A percentile compares a stretch with the other conserved stretches of the same genome.
Evolutionary conservation across 2,329 filamentous ascomycete genomes (phyloP).

Genomic region (Fusarium euwallaceae): DNA sequence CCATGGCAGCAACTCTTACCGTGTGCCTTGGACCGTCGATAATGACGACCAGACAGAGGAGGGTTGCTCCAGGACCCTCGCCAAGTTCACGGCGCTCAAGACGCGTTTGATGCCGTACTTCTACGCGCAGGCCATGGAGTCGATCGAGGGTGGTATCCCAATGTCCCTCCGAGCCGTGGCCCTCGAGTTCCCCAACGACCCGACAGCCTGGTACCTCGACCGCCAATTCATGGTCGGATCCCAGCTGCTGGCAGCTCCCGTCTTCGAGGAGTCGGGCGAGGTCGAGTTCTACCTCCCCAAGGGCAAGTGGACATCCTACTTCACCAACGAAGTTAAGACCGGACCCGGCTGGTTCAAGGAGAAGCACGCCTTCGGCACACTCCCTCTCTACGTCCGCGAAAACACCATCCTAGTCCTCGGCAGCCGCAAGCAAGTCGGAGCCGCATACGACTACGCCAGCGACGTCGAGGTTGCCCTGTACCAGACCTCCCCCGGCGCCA

Average conservation of each 20-base stretch:
- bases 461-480: constrained; percentile 64
- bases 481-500: constrained; percentile 56
- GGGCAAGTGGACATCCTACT: constrained; percentile 62
- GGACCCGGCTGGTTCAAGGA: constrained; percentile 71
- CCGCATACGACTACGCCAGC: constrained; percentile 62
- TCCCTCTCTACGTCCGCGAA: constrained; percentile 71
- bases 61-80: constrained; percentile 64
- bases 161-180: constrained; percentile 74
- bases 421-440: constrained; percentile 53
- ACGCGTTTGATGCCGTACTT: constrained; percentile 66
- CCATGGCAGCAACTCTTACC: constrained; percentile 78
- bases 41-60: constrained; percentile 69
- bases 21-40: constrained; percentile 82
- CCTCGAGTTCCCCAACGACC: constrained; percentile 78
- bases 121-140: constrained; percentile 58
- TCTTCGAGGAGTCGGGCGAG: constrained; percentile 72
- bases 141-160: constrained; percentile 66
- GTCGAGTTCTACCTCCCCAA: constrained; percentile 75
- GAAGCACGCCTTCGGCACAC: constrained; percentile 68
- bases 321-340: constrained; percentile 63
- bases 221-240: constrained; percentile 81
- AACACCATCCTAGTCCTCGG: constrained; percentile 64
- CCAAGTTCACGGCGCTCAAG: constrained; percentile 64
- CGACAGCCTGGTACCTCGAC: constrained; percentile 76
- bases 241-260: constrained; percentile 72